Evolutionary conservation across 2,329 filamentous ascomycete genomes (phyloP), one percentile per base, ranked within the genome.

Genomic region (Xylogone sp.): DNA sequence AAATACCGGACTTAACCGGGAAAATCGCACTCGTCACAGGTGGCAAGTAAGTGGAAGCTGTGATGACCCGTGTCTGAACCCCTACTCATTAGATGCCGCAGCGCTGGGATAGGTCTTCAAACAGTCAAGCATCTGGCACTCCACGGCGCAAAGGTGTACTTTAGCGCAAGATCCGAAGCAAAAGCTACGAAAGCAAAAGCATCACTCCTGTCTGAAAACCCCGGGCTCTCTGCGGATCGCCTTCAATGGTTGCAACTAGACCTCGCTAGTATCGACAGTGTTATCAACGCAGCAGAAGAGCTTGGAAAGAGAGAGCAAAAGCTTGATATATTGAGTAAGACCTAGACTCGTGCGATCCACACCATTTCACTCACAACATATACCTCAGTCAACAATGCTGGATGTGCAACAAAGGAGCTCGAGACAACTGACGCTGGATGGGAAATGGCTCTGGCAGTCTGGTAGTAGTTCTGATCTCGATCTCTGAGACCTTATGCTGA

Each of bases 311-410:
- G 45, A 42, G 64, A 65, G 50, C 29, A 19, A 3, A 58, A 58
- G 42, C 43, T 67, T 7, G 62, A 67, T 42, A 59, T 67, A 2
- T 43, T 67, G 9, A 54, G 64, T 67, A 49, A 42, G 43, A n/a
- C n/a, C n/a, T n/a, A n/a, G n/a, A n/a, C n/a, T n/a, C n/a, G n/a
- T n/a, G n/a, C n/a, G n/a, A n/a, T n/a, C n/a, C n/a, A n/a, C n/a
- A n/a, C n/a, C n/a, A n/a, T n/a, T n/a, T n/a, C n/a, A n/a, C n/a
- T n/a, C n/a, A n/a, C n/a, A n/a, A n/a, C n/a, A n/a, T n/a, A n/a
- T n/a, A n/a, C n/a, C n/a, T n/a, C 21, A 66, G 64, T 67, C 29
- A 66, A 66, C 52, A 66, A 65, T 43, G 56, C 59, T 13, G 58
- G 56, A 3, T 31, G 42, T 6, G 20, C 43, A 4, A 43, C 49